phyloP scores from a whole-genome alignment of 2,329 filamentous ascomycete species.

The Anthostomella pinea region DNA sequence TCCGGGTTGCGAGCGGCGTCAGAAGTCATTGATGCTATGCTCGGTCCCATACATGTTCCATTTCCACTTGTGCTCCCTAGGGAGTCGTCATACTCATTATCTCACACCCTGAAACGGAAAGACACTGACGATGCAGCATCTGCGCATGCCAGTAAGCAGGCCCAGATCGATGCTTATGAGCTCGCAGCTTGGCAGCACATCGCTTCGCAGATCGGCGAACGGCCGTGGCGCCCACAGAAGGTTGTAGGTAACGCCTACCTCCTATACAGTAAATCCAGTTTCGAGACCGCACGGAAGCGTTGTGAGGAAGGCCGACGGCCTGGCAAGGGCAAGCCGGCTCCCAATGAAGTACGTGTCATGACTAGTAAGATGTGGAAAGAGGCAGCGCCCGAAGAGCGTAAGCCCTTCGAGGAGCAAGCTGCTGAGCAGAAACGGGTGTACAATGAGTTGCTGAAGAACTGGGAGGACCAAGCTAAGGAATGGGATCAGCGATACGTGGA shows the following conservation, averaged over 20 bases:
- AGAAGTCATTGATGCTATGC: constrained; percentile 75
- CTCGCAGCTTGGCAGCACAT: constrained; percentile 51
- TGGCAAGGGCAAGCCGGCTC: constrained; percentile 61
- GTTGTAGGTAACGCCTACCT: constrained; percentile 82
- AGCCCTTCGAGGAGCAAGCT: constrained; percentile 75
- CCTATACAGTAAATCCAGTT: constrained; percentile 78
- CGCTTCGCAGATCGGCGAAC: constrained; percentile 63
- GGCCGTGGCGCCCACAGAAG: constrained; percentile 69
- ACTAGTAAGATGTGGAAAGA: constrained; percentile 91
- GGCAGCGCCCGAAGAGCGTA: constrained; percentile 64
- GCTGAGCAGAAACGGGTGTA: constrained; percentile 67
- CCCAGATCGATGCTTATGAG: constrained; percentile 57
- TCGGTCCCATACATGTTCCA: constrained; percentile 78
- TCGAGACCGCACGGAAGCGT: constrained; percentile 56
- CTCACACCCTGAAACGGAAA: constrained; percentile 53
- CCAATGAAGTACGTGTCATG: constrained; percentile 81
- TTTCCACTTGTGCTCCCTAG: constrained; percentile 70
- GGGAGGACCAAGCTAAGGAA: constrained; percentile 57
- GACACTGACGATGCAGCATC: constrained; percentile 26
- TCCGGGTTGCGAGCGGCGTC: constrained; percentile 87
- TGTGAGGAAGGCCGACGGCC: constrained; percentile 66
- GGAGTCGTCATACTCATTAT: constrained; percentile 35
- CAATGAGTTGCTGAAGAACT: constrained; percentile 53
- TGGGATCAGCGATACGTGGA: constrained; percentile 70
- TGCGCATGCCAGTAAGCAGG: constrained; percentile 48